Conservation (phyloP, 352 stramenopile genomes). For the Phytophthora citricola region DNA sequence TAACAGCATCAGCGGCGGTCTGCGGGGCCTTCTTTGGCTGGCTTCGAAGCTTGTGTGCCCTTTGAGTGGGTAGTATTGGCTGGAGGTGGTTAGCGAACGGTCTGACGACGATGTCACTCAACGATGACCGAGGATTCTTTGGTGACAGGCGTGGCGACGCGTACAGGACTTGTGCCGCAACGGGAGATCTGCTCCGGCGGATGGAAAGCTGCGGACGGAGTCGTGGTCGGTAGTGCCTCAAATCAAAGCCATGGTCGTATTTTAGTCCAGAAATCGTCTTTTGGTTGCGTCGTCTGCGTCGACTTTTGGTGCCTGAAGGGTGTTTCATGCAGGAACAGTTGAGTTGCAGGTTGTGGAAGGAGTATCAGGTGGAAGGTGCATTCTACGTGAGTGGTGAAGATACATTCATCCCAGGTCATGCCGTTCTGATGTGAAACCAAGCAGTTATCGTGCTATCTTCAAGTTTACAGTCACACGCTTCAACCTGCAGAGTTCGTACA, state of each 20-base stretch:
- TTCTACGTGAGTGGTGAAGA: no score
- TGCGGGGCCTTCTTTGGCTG: slow-evolving; percentile 21
- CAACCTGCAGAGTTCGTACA: no score
- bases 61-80: background rate
- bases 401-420: no score
- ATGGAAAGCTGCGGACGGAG: slow-evolving; percentile 19
- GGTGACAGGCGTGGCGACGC: slow-evolving; percentile 14
- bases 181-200: slow-evolving; percentile 14
- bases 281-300: background rate
- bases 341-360: background rate
- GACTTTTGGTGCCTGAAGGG: background rate
- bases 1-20: slow-evolving; percentile 14
- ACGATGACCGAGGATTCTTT: slow-evolving; percentile 26
- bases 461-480: no score
- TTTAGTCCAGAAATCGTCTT: slow-evolving; percentile 49
- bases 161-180: slow-evolving; percentile 9
- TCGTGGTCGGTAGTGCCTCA: slow-evolving; percentile 34
- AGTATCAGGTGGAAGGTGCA: background rate
- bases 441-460: no score
- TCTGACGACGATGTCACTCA: slow-evolving; percentile 30
- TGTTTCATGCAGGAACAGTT: background rate
- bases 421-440: no score
- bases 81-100: slow-evolving; percentile 9
- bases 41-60: slow-evolving; percentile 1
- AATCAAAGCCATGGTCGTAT: slow-evolving; percentile 68